A percentile compares a stretch with the other conserved stretches of the same genome.
Evolutionary conservation across 1,139 yeast species (phyloP).

Genomic region (Suhomyces terraborum): DNA sequence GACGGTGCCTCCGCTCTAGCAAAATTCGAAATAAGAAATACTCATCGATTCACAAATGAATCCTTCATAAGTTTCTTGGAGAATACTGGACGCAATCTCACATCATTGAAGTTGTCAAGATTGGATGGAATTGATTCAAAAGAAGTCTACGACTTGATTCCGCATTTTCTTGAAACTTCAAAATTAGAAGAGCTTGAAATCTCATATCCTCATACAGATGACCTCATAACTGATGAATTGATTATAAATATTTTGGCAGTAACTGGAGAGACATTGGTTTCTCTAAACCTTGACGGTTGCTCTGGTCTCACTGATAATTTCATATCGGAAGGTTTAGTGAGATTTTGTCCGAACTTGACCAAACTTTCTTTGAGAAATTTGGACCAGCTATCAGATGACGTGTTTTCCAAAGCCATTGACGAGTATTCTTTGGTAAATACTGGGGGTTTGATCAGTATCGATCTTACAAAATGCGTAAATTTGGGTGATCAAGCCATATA

Average conservation of each 20-base stretch:
- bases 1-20: conserved; percentile 33
- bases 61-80: conserved; percentile 65
- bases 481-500: conserved; percentile 63
- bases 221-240: conserved; percentile 71
- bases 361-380: conserved; percentile 54
- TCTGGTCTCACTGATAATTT: conserved; percentile 66
- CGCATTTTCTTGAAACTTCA: conserved; percentile 55
- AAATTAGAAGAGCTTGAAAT: conserved; percentile 62
- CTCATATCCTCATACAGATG: conserved; percentile 65
- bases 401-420: conserved; percentile 57
- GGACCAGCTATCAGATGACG: conserved; percentile 67
- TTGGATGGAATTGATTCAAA: conserved; percentile 68
- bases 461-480: conserved; percentile 64
- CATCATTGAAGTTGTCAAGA: conserved; percentile 54
- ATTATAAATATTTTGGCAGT: conserved; percentile 62
- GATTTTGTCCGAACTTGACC: conserved; percentile 57
- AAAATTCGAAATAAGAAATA: conserved; percentile 67
- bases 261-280: conserved; percentile 61
- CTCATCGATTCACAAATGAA: conserved; percentile 77
- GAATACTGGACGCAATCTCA: conserved; percentile 58
- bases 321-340: conserved; percentile 58
- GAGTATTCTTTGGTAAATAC: conserved; percentile 47
- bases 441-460: conserved; percentile 62
- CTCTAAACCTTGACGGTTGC: conserved; percentile 72
- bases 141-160: conserved; percentile 61